Evolutionary conservation across 176 grass and related monocot genomes (phyloP).

Genomic region (Triticum dicoccoides): DNA sequence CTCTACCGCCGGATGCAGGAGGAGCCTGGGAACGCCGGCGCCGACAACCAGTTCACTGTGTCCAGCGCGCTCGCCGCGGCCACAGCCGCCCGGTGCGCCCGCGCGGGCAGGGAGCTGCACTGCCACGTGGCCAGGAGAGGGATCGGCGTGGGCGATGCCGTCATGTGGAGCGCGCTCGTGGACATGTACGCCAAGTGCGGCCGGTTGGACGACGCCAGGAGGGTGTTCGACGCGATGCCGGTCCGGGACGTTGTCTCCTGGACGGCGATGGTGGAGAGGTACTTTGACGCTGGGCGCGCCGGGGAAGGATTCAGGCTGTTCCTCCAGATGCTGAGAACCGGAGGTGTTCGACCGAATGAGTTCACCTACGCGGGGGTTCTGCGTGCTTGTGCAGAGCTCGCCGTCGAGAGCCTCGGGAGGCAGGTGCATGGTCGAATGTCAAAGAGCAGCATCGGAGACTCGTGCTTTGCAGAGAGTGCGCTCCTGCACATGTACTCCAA

Average conservation of each 20-base stretch:
- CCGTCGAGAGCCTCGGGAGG: conserved; percentile 50
- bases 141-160: conserved; percentile 48
- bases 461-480: conserved; percentile 58
- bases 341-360: conserved; percentile 51
- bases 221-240: conserved; percentile 55
- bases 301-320: conserved; percentile 67
- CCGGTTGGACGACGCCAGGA: conserved; percentile 56
- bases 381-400: conserved; percentile 51
- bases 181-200: conserved; percentile 95
- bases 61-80: conserved; percentile 78
- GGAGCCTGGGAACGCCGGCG: not conserved
- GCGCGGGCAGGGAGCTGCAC: conserved; percentile 73
- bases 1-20: conserved; percentile 71
- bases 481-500: conserved; percentile 88
- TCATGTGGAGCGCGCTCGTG: conserved; percentile 72
- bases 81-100: conserved; percentile 35
- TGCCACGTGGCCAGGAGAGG: conserved; percentile 64
- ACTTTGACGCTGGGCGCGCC: conserved; percentile 48
- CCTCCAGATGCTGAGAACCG: conserved; percentile 43
- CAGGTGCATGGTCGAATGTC: conserved; percentile 73
- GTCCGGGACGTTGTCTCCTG: conserved; percentile 70
- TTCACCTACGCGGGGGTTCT: conserved; percentile 79
- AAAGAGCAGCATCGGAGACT: conserved; percentile 44
- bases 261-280: conserved; percentile 88
- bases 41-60: conserved; percentile 81